Conservation (phyloP, 1,284 basidiomycete species). For the Cystobasidiaceae sp. region DNA sequence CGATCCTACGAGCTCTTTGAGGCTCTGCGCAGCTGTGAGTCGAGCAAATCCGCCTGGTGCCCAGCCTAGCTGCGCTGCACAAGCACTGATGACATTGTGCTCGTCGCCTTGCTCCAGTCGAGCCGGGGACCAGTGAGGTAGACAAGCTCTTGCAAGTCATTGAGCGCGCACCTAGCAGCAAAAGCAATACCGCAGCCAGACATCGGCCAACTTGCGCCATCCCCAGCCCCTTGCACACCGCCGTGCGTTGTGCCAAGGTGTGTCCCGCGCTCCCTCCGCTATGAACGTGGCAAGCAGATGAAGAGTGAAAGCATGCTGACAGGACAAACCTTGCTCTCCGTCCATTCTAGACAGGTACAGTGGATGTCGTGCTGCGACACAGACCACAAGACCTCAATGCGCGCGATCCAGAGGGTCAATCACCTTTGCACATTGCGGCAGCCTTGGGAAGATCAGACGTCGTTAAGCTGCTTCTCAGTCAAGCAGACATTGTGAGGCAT, state of each 20-base stretch:
- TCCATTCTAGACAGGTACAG: constrained; percentile 42
- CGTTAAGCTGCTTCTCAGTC: constrained; percentile 48
- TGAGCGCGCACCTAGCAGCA: not conserved
- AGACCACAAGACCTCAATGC: constrained; percentile 36
- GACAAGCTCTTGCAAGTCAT: not conserved
- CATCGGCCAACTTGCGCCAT: not conserved
- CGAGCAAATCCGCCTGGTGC: too few species aligned
- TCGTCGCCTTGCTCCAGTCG: constrained; percentile 1
- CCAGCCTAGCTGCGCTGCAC: too few species aligned
- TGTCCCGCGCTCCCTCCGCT: too few species aligned
- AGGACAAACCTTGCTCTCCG: too few species aligned
- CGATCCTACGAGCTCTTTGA: constrained; percentile 38
- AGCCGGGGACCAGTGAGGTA: constrained; percentile 9
- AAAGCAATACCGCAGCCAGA: not conserved
- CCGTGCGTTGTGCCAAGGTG: constrained; percentile 41
- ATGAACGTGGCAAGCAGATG: too few species aligned
- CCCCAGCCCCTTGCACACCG: constrained; percentile 39
- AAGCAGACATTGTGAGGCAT: constrained; percentile 33
- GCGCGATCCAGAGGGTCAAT: constrained; percentile 55
- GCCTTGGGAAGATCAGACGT: constrained; percentile 73
- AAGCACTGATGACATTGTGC: too few species aligned
- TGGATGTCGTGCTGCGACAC: constrained; percentile 40
- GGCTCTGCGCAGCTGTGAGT: constrained; percentile 37
- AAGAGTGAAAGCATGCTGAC: too few species aligned
- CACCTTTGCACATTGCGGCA: constrained; percentile 80